A percentile compares a stretch with the other conserved stretches of the same genome.
phyloP scores from a whole-genome alignment of 2,329 filamentous ascomycete species.

The Celoporthe dispersa region DNA sequence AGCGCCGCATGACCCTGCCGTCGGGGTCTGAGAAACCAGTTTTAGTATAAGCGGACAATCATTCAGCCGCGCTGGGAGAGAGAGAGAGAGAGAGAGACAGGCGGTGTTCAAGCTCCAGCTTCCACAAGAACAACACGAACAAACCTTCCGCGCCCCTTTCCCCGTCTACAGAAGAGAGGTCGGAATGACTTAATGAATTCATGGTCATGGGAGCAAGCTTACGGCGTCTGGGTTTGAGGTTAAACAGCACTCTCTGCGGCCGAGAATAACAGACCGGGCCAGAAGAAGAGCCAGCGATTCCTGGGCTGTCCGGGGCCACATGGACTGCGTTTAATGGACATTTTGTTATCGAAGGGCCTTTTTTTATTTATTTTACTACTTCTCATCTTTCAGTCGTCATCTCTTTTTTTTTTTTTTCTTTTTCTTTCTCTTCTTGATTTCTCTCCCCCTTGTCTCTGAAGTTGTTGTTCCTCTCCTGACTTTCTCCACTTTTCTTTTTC shows the following conservation, averaged over 20 bases:
- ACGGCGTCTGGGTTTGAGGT: conserved; percentile 30
- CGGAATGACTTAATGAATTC: conserved; percentile 30
- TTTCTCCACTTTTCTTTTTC: neutral
- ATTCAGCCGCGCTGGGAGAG: too few relatives aligned
- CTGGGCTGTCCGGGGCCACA: conserved; percentile 4
- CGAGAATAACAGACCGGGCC: conserved; percentile 18
- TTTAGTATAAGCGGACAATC: conserved; percentile 4
- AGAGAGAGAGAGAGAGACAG: neutral
- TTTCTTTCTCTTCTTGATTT: neutral
- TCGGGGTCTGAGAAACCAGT: conserved; percentile 32
- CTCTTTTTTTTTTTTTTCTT: neutral
- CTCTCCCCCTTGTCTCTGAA: neutral
- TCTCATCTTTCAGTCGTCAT: conserved; percentile 8
- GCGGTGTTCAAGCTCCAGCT: neutral
- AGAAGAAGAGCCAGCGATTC: conserved; percentile 13
- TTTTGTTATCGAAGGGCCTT: neutral
- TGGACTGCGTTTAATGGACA: neutral
- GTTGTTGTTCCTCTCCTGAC: neutral
- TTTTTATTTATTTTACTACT: conserved; percentile 1
- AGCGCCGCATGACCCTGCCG: conserved; percentile 43
- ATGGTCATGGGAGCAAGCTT: conserved; percentile 30
- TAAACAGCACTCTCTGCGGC: conserved; percentile 28
- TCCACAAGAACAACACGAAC: neutral
- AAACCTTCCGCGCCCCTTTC: neutral
- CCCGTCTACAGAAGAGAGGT: conserved; percentile 3